Evolutionary conservation across 148 eudicot genomes (phyloP), one percentile per base, ranked within the genome.

Genomic region (Polygonum aviculare): DNA sequence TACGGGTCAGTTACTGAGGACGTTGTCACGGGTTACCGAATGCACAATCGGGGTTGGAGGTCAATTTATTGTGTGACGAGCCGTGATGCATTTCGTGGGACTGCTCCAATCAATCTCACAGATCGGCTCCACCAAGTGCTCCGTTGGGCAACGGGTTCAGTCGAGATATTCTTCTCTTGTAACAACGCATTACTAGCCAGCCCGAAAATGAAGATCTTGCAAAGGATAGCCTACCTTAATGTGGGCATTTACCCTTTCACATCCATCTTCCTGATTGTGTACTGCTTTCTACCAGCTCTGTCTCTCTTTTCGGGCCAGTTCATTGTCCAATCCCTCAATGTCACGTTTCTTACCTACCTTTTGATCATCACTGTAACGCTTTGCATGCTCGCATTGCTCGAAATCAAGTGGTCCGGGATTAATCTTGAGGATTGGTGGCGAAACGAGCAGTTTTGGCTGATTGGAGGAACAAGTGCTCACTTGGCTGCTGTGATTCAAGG

Each of bases 291-390:
- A 31, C 98, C 96, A 0, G 98, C 98, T 40, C 84, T 93, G 2
- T 93, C 98, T 14, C 98, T 93, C 84, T 93, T 93, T 83, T 91
- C 98, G 0, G 98, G 98, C 81, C 96, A 93, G 83, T 93, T 93
- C 76, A 93, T 93, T 33, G 98, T 93, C 36, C 91, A 93, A 77
- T 84, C 90, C 63, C 90, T 93, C 14, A 83, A 88, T 70, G 86
- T 93, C 80, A 93, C 96, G 31, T 93, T 93, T 79, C 92, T 93
- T 14, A 79, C 85, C 75, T 93, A 93, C 82, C 94, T 93, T 14
- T 80, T 93, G 63, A 26, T 77, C 76, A 93, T 91, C 40, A 86
- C 92, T 7, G 2, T 91, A 5, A 93, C 98, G 0, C 92, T 93
- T 12, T 85, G 87, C 63, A 31, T 80, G 76, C 90, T 93, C 15